phyloP scores from a whole-genome alignment of 345 rosid genomes.

The Citropsis articulata region DNA sequence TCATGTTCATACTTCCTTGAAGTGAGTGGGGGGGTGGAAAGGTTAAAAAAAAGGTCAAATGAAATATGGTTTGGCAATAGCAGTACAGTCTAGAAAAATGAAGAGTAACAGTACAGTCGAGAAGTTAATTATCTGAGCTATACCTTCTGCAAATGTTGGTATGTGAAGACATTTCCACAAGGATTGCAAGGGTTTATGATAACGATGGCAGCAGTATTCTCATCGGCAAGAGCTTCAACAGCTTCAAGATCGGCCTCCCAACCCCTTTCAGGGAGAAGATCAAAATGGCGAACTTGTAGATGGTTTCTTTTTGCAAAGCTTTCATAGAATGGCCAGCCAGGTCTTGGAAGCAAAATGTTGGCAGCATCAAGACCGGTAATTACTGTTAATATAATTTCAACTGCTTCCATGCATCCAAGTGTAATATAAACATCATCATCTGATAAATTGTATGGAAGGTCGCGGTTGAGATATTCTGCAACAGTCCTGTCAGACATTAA shows the following conservation, averaged over 20 bases:
- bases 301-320: conserved; percentile 30
- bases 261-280: conserved; percentile 62
- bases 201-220: conserved; percentile 59
- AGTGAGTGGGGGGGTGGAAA: too few relatives aligned
- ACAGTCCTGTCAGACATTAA: conserved; percentile 41
- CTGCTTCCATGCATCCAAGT: conserved; percentile 55
- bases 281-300: conserved; percentile 55
- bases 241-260: conserved; percentile 66
- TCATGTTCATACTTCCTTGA: too few relatives aligned
- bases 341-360: conserved; percentile 63
- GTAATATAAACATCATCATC: conserved; percentile 53
- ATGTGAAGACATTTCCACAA: conserved; percentile 56
- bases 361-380: conserved; percentile 49
- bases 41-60: too few relatives aligned
- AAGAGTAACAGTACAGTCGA: too few relatives aligned
- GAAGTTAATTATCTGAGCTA: too few relatives aligned
- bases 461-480: conserved; percentile 52
- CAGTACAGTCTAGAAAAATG: too few relatives aligned
- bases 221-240: conserved; percentile 56
- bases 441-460: conserved; percentile 50
- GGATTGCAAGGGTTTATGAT: conserved; percentile 66
- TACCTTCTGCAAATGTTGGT: conserved; percentile 55
- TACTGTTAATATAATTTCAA: conserved; percentile 39
- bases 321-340: conserved; percentile 57
- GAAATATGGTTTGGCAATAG: too few relatives aligned